A percentile compares a stretch with the other conserved stretches of the same genome.
Conservation (phyloP, 352 stramenopile genomes). For the Paralagenidium karlingii region DNA sequence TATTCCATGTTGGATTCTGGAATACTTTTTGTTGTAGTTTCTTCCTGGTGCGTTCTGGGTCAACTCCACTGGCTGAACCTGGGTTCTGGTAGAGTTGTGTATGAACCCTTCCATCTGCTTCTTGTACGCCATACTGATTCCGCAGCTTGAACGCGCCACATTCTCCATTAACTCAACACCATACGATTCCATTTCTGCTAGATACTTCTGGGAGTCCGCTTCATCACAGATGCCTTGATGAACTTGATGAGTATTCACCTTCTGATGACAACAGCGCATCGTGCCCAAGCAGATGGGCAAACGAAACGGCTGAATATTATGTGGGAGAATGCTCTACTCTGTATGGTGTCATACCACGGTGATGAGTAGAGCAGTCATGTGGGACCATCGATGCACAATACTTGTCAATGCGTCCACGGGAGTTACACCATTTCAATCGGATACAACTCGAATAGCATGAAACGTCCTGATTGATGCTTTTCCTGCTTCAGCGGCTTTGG, state of each 20-base stretch:
- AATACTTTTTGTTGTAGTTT: too few species aligned
- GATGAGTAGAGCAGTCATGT: conserved; percentile 4
- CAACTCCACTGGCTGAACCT: too few species aligned
- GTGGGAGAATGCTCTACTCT: conserved; percentile 3
- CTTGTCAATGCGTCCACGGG: conserved; percentile 3
- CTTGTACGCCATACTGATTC: too few species aligned
- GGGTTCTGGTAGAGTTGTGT: too few species aligned
- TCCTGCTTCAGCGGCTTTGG: not conserved
- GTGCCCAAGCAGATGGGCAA: conserved; percentile 5
- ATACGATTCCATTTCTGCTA: conserved; percentile 6
- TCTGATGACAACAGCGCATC: conserved; percentile 1
- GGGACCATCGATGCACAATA: not conserved
- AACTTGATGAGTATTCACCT: conserved; percentile 3
- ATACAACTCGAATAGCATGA: not conserved
- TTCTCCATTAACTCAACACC: too few species aligned
- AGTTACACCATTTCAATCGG: conserved; percentile 7
- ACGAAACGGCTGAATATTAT: conserved; percentile 4
- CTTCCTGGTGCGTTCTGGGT: too few species aligned
- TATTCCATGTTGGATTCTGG: too few species aligned
- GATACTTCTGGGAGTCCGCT: conserved; percentile 4
- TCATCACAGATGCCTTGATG: too few species aligned
- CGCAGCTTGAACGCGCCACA: too few species aligned
- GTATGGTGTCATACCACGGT: conserved; percentile 7
- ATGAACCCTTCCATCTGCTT: too few species aligned
- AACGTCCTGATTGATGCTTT: not conserved